A percentile compares a stretch with the other conserved stretches of the same genome.
phyloP scores from a whole-genome alignment of 169 alveolate species.

The Cystoisospora suis region DNA sequence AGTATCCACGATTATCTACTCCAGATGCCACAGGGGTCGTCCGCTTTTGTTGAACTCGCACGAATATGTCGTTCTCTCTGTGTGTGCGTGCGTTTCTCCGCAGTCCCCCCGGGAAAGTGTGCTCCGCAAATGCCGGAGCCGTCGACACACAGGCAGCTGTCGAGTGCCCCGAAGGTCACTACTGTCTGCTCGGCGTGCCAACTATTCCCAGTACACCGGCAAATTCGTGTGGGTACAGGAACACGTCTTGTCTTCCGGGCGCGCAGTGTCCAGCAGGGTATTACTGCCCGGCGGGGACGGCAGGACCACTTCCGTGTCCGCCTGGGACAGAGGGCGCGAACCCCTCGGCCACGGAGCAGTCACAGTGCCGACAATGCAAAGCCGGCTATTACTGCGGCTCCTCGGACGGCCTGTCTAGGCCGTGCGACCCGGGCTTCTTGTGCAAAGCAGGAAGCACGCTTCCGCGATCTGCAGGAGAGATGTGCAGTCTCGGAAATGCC shows the following conservation, averaged over 20 bases:
- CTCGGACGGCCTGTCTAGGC: neutral
- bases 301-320: conserved; percentile 10
- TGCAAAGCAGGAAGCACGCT: neutral
- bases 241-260: conserved; percentile 10
- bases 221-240: neutral
- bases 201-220: neutral
- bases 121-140: conserved; percentile 3
- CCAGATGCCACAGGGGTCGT: neutral
- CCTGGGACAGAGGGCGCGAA: neutral
- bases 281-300: conserved; percentile 13
- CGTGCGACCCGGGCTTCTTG: conserved; percentile 25
- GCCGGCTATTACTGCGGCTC: conserved; percentile 23
- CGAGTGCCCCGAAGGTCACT: conserved; percentile 73
- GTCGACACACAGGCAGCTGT: neutral
- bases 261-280: conserved; percentile 18
- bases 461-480: neutral
- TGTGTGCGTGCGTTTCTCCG: neutral
- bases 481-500: neutral
- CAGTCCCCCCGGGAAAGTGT: conserved; percentile 28
- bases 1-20: neutral
- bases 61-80: neutral
- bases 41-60: neutral
- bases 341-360: neutral
- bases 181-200: conserved; percentile 61
- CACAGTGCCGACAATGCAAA: neutral